phyloP scores from a whole-genome alignment of 192 early-diverging fungal species.

The Coemansia sp. region DNA sequence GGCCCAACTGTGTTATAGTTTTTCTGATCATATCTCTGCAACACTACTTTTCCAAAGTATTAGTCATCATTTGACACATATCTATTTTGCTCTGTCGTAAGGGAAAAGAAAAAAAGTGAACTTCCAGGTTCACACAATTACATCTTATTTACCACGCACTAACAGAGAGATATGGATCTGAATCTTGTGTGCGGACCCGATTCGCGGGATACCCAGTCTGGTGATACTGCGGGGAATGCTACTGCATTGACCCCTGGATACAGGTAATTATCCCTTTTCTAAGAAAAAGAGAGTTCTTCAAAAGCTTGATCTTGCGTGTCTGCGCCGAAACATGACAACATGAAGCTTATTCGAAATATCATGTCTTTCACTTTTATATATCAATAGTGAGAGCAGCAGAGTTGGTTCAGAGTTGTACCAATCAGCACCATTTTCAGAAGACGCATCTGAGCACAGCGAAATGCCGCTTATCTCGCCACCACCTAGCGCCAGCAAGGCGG shows the following conservation, averaged over 20 bases:
- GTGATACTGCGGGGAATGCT: not conserved
- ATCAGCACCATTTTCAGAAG: not conserved
- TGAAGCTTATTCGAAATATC: no score
- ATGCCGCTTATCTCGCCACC: slow-evolving; percentile 6
- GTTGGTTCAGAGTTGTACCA: not conserved
- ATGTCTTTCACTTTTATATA: not conserved
- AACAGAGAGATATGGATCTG: slow-evolving; percentile 31
- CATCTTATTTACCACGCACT: not conserved
- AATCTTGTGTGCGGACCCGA: slow-evolving; percentile 37
- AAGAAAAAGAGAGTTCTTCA: no score
- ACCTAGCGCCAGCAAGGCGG: slow-evolving; percentile 6
- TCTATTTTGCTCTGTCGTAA: not conserved
- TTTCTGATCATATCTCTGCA: slow-evolving; percentile 8
- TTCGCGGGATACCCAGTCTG: not conserved
- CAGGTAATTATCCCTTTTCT: not conserved
- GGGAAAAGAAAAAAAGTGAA: not conserved
- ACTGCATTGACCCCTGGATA: not conserved
- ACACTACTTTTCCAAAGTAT: not conserved
- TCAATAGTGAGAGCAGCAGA: not conserved
- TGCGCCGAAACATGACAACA: not conserved
- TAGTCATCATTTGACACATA: not conserved
- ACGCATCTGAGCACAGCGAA: not conserved
- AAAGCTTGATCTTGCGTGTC: not conserved
- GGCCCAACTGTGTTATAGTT: not conserved
- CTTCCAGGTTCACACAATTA: not conserved